Evolutionary conservation across 169 alveolate genomes (phyloP).

Genomic region (Plasmodium yoelii): DNA sequence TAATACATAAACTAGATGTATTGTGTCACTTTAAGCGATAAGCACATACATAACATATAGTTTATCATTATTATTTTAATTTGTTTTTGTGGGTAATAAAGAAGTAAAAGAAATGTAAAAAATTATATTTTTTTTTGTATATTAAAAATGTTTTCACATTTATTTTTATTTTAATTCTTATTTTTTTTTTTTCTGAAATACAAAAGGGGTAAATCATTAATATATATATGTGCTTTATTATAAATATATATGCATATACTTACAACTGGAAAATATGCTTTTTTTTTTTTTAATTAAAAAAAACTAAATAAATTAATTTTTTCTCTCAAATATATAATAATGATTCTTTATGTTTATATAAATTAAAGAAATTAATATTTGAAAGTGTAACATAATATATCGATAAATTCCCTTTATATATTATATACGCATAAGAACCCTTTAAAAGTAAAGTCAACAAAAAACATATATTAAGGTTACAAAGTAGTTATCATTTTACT

Average conservation of each 20-base stretch:
- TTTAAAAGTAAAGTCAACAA: too few relatives aligned
- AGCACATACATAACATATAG: neutral
- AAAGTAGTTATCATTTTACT: too few relatives aligned
- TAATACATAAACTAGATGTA: neutral
- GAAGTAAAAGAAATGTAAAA: neutral
- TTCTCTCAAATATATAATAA: too few relatives aligned
- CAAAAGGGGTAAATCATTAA: neutral
- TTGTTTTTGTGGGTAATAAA: neutral
- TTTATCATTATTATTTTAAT: neutral
- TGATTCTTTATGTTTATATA: too few relatives aligned
- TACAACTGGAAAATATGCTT: neutral
- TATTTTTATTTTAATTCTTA: neutral
- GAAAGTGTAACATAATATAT: too few relatives aligned
- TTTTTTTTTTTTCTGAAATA: neutral
- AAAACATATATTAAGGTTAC: too few relatives aligned
- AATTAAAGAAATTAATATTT: too few relatives aligned
- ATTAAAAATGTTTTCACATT: neutral
- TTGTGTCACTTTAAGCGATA: neutral
- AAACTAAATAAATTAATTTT: neutral
- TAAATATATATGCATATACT: neutral
- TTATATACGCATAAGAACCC: too few relatives aligned
- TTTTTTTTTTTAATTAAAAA: neutral
- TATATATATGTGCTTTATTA: neutral
- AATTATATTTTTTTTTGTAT: neutral
- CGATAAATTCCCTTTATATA: too few relatives aligned